Evolutionary conservation across 2,329 filamentous ascomycete genomes (phyloP), one percentile per base, ranked within the genome.

Genomic region (Ophiosphaerella herpotricha): DNA sequence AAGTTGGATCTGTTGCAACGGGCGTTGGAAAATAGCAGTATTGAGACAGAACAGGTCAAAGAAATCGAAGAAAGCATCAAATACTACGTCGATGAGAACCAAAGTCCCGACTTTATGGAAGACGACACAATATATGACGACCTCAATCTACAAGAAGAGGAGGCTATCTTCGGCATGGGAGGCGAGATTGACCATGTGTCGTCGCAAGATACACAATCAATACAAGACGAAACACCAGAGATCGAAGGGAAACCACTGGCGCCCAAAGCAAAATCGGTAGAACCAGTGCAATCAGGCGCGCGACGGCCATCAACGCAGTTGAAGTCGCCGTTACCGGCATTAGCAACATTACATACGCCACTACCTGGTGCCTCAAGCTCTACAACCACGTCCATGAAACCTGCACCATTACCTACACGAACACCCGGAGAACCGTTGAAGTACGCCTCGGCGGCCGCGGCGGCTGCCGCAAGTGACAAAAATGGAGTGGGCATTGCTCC

Each of bases 51-150:
- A 5, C 87, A 94, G 71, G 92, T 99, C 61, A 87, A 85, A 57
- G 90, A 94, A 2, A 79, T 97, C 46, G 90, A 97, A 72, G 93
- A 97, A 62, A 88, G 85, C 71, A 97, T 99, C 73, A 87, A 87
- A 64, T 97, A 97, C 76, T 99, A 97, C 72, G 91, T 97, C 41
- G 86, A 92, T 46, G 91, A 94, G 71, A 91, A 91, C 61, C 86
- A 88, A 76, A 91, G 90, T 60, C 83, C 90, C 39, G 93, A 97
- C 70, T 97, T 91, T 75, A 87, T 91, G 74, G 92, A 97, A 66
- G 92, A 97, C 71, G 94, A 99, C 66, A 87, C 85, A 57, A 88
- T 99, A 74, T 99, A 97, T 77, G 91, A 99, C 70, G 93, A 97
- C 47, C 82, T 97, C 48, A 89, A 92, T 65, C 84, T 99, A 37